A percentile compares a stretch with the other conserved stretches of the same genome.
phyloP scores from a whole-genome alignment of 768 basidiomycete genomes.

The Myochromella boudieri region DNA sequence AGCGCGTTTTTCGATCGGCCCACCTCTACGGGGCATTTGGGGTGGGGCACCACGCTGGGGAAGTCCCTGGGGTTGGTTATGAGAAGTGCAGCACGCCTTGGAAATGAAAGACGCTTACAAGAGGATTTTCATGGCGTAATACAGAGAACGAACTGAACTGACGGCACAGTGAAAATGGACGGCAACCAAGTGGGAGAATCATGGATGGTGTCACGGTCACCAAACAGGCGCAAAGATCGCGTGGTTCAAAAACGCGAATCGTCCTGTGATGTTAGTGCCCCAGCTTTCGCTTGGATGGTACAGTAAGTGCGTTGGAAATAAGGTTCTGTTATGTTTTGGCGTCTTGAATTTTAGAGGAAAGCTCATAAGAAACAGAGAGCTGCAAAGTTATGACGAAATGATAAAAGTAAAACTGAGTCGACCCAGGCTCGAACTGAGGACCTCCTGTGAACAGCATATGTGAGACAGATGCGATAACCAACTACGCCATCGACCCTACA shows the following conservation, averaged over 20 bases:
- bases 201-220: background rate
- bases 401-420: constrained; percentile 17
- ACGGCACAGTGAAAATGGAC: too few species aligned
- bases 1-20: constrained; percentile 50
- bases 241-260: too few species aligned
- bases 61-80: constrained; percentile 15
- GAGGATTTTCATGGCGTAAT: constrained; percentile 18
- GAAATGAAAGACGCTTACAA: constrained; percentile 7
- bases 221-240: background rate
- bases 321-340: too few species aligned
- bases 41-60: constrained; percentile 43
- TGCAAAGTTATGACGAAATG: too few species aligned
- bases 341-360: too few species aligned
- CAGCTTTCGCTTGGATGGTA: too few species aligned
- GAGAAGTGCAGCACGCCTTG: background rate
- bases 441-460: constrained; percentile 14
- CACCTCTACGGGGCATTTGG: constrained; percentile 59
- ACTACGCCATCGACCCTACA: constrained; percentile 61
- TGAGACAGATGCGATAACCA: constrained; percentile 74
- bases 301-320: too few species aligned
- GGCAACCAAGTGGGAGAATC: background rate
- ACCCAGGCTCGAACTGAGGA: constrained; percentile 21
- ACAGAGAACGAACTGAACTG: constrained; percentile 9
- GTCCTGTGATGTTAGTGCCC: too few species aligned
- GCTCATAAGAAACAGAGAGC: too few species aligned